Conservation (phyloP, 495 filamentous ascomycete species). For the Penicillium canescens region DNA sequence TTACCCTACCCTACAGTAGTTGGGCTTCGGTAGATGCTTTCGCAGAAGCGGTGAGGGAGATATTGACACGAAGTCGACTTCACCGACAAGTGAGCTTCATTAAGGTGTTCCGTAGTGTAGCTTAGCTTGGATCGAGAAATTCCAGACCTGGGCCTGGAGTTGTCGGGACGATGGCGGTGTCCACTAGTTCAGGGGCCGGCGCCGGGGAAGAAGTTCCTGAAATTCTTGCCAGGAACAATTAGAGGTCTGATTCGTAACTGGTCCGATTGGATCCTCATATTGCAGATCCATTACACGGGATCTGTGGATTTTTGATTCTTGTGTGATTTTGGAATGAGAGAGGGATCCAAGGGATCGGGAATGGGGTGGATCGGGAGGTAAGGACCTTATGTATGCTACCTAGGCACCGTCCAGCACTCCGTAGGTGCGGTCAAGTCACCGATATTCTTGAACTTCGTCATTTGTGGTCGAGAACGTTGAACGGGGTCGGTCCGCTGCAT, state of each 20-base stretch:
- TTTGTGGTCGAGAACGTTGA: slow-evolving; percentile 32
- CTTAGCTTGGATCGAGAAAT: slow-evolving; percentile 7
- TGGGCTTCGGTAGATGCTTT: not conserved
- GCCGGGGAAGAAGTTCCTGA: slow-evolving; percentile 32
- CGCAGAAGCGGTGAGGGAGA: slow-evolving; percentile 21
- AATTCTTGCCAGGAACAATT: slow-evolving; percentile 18
- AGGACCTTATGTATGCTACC: slow-evolving; percentile 1
- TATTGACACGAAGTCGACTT: slow-evolving; percentile 9
- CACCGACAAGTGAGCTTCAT: slow-evolving; percentile 4
- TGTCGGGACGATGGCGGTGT: slow-evolving; percentile 29
- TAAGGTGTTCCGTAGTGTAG: no score
- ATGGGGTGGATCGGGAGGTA: slow-evolving; percentile 23
- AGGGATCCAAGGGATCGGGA: slow-evolving; percentile 25
- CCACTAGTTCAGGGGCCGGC: slow-evolving; percentile 32
- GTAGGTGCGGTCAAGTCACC: slow-evolving; percentile 25
- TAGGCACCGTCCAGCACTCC: slow-evolving; percentile 1
- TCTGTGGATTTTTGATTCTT: slow-evolving; percentile 5
- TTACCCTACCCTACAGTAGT: no score
- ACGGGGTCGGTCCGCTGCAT: slow-evolving; percentile 35
- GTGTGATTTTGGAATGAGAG: slow-evolving; percentile 17
- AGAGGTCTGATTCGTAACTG: slow-evolving; percentile 17
- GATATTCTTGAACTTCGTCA: slow-evolving; percentile 6
- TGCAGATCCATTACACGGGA: slow-evolving; percentile 27
- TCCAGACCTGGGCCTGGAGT: slow-evolving; percentile 28
- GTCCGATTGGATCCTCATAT: slow-evolving; percentile 23